phyloP scores from a whole-genome alignment of 2,329 filamentous ascomycete species.

The Talaromyces pinophilus region DNA sequence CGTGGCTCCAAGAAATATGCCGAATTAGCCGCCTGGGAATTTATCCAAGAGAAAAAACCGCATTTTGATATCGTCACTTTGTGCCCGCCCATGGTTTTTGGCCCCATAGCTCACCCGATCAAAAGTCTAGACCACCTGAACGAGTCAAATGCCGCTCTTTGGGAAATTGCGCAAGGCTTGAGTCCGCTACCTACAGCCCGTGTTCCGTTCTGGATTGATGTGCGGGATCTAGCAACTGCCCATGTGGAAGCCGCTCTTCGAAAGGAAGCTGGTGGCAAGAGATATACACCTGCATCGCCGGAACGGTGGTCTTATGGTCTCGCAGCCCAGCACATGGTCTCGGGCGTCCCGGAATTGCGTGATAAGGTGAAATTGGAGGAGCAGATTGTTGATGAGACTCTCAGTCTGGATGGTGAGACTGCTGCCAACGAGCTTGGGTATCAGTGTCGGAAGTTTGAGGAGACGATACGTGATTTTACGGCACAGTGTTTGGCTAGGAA shows the following conservation, averaged over 20 bases:
- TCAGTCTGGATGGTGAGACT: constrained; percentile 48
- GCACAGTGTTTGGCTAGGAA: constrained; percentile 8
- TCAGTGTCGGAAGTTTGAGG: constrained; percentile 31
- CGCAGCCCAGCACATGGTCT: constrained; percentile 47
- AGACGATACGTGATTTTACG: constrained; percentile 11
- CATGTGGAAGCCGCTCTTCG: constrained; percentile 48
- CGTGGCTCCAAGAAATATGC: constrained; percentile 24
- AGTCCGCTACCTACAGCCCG: constrained; percentile 40
- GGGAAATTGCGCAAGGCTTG: constrained; percentile 43
- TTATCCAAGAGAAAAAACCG: constrained; percentile 37
- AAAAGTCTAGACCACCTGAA: constrained; percentile 41
- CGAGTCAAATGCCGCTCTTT: constrained; percentile 47
- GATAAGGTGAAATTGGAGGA: constrained; percentile 32
- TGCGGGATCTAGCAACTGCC: constrained; percentile 49
- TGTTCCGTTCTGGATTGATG: constrained; percentile 46
- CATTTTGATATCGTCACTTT: constrained; percentile 49
- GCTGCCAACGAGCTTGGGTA: constrained; percentile 45
- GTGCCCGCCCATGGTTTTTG: constrained; percentile 51
- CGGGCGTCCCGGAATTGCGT: constrained; percentile 41
- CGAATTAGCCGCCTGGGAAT: constrained; percentile 33
- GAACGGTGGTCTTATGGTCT: constrained; percentile 52
- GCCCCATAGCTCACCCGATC: constrained; percentile 47
- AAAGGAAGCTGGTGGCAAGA: constrained; percentile 34
- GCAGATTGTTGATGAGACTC: constrained; percentile 24
- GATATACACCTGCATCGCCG: constrained; percentile 45